These are phyloP conservation scores for Phytophthora syringae DNA, from an alignment of 352 stramenopile genomes.

Conservation along the genomic window DNA sequence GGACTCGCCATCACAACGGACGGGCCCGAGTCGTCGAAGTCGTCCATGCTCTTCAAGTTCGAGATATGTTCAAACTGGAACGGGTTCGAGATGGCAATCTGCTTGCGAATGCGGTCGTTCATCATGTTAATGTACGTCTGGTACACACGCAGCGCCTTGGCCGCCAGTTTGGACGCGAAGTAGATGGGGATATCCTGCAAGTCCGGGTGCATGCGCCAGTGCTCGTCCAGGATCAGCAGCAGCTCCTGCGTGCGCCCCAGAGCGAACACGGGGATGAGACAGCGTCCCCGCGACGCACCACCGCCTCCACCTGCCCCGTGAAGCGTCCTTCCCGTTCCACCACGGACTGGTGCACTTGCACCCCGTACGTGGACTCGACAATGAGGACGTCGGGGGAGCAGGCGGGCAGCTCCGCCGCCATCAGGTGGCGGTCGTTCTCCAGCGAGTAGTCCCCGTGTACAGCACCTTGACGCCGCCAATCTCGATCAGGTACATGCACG, in stretches of 20 bases:
- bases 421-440: conserved; percentile 98
- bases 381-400: conserved; percentile 98
- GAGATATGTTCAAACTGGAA: conserved; percentile 98
- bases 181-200: conserved; percentile 98
- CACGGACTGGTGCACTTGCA: conserved; percentile 96
- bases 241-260: conserved; percentile 98
- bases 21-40: conserved; percentile 97
- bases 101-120: conserved; percentile 97
- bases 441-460: conserved; percentile 99
- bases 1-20: conserved; percentile 99
- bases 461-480: conserved; percentile 98
- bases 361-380: conserved; percentile 98
- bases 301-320: conserved; percentile 95
- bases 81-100: conserved; percentile 98
- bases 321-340: conserved; percentile 97
- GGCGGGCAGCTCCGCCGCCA: conserved; percentile 87
- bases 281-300: conserved; percentile 97
- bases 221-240: conserved; percentile 99
- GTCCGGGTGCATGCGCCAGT: conserved; percentile 96
- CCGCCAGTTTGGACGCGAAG: conserved; percentile 97
- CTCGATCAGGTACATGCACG: conserved; percentile 99
- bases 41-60: conserved; percentile 97
- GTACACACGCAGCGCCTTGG: conserved; percentile 97
- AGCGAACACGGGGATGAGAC: conserved; percentile 99
- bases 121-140: conserved; percentile 99